Percentiles rank a stretch among this genome's conserved stretches.
These are phyloP conservation scores for Pichia californica DNA, from an alignment of 805 yeast genomes.

Conservation along the genomic window DNA sequence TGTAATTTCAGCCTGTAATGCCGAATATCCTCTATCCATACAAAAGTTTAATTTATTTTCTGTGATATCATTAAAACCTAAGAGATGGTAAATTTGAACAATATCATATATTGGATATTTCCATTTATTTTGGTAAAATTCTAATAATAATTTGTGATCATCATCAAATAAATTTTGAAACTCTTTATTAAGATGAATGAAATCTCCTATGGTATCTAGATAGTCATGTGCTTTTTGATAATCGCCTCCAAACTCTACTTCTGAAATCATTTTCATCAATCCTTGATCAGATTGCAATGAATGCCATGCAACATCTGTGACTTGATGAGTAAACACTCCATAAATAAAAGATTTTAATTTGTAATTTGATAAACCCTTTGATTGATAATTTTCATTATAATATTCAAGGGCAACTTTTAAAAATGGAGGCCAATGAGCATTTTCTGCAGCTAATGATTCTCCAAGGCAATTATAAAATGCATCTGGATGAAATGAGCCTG, in stretches of 20 bases:
- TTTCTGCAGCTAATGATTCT: constrained; percentile 48
- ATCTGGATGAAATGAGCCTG: constrained; percentile 69
- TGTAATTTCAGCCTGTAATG: constrained; percentile 39
- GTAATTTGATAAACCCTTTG: constrained; percentile 18
- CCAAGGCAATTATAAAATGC: constrained; percentile 58
- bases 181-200: constrained; percentile 39
- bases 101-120: constrained; percentile 39
- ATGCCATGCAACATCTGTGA: constrained; percentile 65
- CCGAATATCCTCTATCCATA: constrained; percentile 49
- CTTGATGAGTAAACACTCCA: constrained; percentile 58
- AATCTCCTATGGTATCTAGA: constrained; percentile 61
- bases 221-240: constrained; percentile 43
- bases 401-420: constrained; percentile 39
- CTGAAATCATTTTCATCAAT: constrained; percentile 42
- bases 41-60: constrained; percentile 38
- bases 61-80: constrained; percentile 32
- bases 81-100: constrained; percentile 29
- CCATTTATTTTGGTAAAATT: constrained; percentile 33
- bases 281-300: constrained; percentile 51
- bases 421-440: constrained; percentile 68
- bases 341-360: constrained; percentile 46
- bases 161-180: constrained; percentile 22
- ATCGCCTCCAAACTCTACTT: constrained; percentile 50
- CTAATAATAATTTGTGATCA: constrained; percentile 7
- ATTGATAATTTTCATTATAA: constrained; percentile 25